These are phyloP conservation scores for Penicillium tannophilum DNA, from an alignment of 495 filamentous ascomycete species.

Conservation along the genomic window DNA sequence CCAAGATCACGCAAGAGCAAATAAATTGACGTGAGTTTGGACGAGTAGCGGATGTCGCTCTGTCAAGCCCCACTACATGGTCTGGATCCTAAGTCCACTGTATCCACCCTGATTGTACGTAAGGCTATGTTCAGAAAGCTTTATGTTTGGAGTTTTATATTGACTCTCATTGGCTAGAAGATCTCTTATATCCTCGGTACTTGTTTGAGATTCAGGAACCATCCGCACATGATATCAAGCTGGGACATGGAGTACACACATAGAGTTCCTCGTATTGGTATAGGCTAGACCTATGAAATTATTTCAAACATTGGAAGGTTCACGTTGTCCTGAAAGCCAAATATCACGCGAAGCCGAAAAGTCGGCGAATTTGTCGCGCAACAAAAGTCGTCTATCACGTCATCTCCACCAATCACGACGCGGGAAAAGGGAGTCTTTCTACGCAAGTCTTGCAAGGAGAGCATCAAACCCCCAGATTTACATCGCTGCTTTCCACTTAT, in stretches of 20 bases:
- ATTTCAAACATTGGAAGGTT: too few relatives aligned
- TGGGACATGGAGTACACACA: too few relatives aligned
- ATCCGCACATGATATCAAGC: too few relatives aligned
- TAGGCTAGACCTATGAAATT: too few relatives aligned
- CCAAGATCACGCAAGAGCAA: slow-evolving; percentile 26
- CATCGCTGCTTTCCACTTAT: neutral
- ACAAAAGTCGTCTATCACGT: slow-evolving; percentile 19
- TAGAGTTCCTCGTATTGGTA: too few relatives aligned
- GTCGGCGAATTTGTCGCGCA: slow-evolving; percentile 11
- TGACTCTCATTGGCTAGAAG: too few relatives aligned
- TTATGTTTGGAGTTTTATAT: too few relatives aligned
- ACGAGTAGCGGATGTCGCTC: slow-evolving; percentile 10
- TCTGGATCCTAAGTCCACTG: neutral
- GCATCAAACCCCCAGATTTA: neutral
- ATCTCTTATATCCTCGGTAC: too few relatives aligned
- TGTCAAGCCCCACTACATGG: neutral
- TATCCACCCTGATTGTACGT: too few relatives aligned
- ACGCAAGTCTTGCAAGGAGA: neutral
- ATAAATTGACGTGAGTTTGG: slow-evolving; percentile 26
- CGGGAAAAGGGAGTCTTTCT: neutral
- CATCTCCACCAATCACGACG: slow-evolving; percentile 10
- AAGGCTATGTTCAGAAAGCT: too few relatives aligned
- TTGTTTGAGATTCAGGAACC: too few relatives aligned
- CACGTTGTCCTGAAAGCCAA: neutral
- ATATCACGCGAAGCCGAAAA: slow-evolving; percentile 2